Base-by-base conservation (phyloP, 1,284 basidiomycete species). In the Quambalaria eucalypti region DNA sequence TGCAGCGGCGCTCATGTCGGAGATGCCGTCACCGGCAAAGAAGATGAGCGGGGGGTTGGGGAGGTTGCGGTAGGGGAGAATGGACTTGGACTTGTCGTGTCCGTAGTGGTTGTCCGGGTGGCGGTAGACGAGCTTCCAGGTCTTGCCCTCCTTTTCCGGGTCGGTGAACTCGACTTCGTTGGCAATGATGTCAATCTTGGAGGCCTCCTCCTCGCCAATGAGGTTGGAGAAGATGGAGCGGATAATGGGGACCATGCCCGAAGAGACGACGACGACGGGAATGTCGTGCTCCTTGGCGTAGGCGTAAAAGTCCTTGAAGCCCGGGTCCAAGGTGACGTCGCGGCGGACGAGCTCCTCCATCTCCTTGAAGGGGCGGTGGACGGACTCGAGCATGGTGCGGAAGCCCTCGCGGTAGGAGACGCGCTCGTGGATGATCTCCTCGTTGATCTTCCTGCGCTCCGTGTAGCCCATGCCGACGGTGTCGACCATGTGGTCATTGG, bases 401-500 rank as follows among this genome's bases (percentile, higher is more conserved):
- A 74, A 74, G 23, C 72, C 72, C 12, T 74, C 72, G 42, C 67
- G 71, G 70, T 69, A 74, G 31, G 57, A 60, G 36, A 71, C 49
- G 30, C 64, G 61, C 64, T 73, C 72, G 46, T 62, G 51, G 59
- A 74, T 63, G 50, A 74, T 73, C 50, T 69, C 64, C 49, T 72
- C 72, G 56, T 73, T 73, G 62, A 74, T 57, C 64, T 73, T 73
- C n/a, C 72, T 59, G 33, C 72, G 71, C 57, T 69, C 71, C 26
- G 63, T 63, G 68, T 74, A 74, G 25, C 54, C 72, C 72, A 74
- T 74, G 42, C 72, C 72, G 53, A 65, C 61, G 14, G 65, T 70
- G 61, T 74, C 72, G 56, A 74, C 71, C 72, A 74, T 74, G 66
- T 73, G 69, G 62, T 74, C 72, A 54, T 74, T 74, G 33, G 70